These are phyloP conservation scores for Schwanniomyces pseudopolymorphus DNA, from an alignment of 805 yeast species.

Conservation along the genomic window DNA sequence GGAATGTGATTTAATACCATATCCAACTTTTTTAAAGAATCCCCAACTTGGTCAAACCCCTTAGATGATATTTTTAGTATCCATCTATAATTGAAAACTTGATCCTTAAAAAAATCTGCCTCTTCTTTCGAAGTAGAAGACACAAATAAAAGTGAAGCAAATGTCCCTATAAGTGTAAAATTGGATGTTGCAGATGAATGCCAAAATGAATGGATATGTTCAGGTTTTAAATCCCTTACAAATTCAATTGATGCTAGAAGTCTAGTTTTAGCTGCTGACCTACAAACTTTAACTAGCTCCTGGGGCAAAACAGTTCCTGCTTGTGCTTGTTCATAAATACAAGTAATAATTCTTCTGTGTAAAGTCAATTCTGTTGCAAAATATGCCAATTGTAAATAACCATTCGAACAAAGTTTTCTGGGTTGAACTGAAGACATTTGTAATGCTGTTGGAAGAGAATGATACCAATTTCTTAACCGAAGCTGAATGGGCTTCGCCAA, in stretches of 20 bases:
- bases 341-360: conserved; percentile 72
- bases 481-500: conserved; percentile 81
- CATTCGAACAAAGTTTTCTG: conserved; percentile 67
- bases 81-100: conserved; percentile 75
- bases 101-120: conserved; percentile 60
- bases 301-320: conserved; percentile 33
- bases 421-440: conserved; percentile 64
- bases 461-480: conserved; percentile 73
- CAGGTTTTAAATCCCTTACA: conserved; percentile 70
- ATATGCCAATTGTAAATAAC: conserved; percentile 79
- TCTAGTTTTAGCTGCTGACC: conserved; percentile 83
- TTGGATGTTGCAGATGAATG: conserved; percentile 78
- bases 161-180: conserved; percentile 80
- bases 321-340: conserved; percentile 39
- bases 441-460: conserved; percentile 60
- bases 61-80: conserved; percentile 70
- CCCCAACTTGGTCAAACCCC: conserved; percentile 75
- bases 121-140: conserved; percentile 67
- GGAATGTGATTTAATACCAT: conserved; percentile 74
- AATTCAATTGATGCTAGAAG: conserved; percentile 80
- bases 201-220: conserved; percentile 88
- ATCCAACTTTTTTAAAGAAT: conserved; percentile 71
- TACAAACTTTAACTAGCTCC: conserved; percentile 56
- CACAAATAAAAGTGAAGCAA: conserved; percentile 77
- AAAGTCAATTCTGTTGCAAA: conserved; percentile 87